Percentiles rank a stretch among this genome's conserved stretches.
Conservation (phyloP, 805 yeast species). For the Candida insectalens region DNA sequence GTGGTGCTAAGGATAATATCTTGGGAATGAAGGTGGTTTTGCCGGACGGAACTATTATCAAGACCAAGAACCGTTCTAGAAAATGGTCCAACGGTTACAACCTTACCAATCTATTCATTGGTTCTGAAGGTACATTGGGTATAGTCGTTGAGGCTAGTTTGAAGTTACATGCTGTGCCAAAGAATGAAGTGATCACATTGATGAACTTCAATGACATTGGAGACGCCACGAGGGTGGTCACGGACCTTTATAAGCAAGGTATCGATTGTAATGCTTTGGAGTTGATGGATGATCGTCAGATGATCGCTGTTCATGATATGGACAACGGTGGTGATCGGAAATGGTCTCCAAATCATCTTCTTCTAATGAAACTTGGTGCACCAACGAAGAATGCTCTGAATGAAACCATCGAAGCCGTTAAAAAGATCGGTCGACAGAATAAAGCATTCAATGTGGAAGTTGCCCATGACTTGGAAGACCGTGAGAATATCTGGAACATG, state of each 20-base stretch:
- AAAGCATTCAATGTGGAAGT: slow-evolving; percentile 48
- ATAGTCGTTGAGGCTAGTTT: slow-evolving; percentile 70
- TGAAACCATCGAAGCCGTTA: slow-evolving; percentile 37
- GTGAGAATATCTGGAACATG: slow-evolving; percentile 64
- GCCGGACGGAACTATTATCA: slow-evolving; percentile 72
- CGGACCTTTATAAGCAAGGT: slow-evolving; percentile 51
- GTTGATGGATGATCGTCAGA: slow-evolving; percentile 61
- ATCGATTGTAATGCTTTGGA: slow-evolving; percentile 68
- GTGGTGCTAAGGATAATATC: slow-evolving; percentile 71
- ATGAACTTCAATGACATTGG: slow-evolving; percentile 57
- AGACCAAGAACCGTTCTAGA: slow-evolving; percentile 66
- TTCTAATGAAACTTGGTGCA: slow-evolving; percentile 59
- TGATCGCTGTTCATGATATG: slow-evolving; percentile 52
- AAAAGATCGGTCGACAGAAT: slow-evolving; percentile 41
- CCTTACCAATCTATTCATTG: slow-evolving; percentile 63
- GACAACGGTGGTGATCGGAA: slow-evolving; percentile 24
- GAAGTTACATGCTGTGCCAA: slow-evolving; percentile 57
- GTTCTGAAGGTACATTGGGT: slow-evolving; percentile 76
- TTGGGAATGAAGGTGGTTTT: slow-evolving; percentile 61
- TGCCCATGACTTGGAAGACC: slow-evolving; percentile 55
- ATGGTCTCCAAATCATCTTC: slow-evolving; percentile 24
- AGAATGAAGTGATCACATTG: slow-evolving; percentile 56
- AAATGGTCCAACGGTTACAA: slow-evolving; percentile 77
- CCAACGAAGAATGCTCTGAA: slow-evolving; percentile 24
- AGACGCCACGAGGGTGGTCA: slow-evolving; percentile 65